Evolutionary conservation across 2,329 filamentous ascomycete species (phyloP).

Genomic region (Bimuria novae-zelandiae): DNA sequence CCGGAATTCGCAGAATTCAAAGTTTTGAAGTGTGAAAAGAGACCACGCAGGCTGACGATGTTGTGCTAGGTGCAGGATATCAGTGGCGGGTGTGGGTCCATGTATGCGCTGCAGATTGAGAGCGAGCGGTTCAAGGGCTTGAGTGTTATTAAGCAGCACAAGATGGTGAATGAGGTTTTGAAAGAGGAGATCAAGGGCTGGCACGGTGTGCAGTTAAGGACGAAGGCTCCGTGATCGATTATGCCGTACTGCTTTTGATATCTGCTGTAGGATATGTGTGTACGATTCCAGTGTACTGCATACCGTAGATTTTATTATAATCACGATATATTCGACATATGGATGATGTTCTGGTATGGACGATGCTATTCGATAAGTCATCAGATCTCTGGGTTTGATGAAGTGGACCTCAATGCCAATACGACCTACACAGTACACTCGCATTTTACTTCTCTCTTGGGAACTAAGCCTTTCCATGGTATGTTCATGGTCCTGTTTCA

Average conservation of each 20-base stretch:
- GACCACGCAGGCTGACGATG: constrained; percentile 20
- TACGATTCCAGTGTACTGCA: not conserved
- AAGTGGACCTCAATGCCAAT: no score
- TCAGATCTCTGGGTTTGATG: no score
- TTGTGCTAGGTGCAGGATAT: constrained; percentile 72
- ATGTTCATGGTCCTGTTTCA: no score
- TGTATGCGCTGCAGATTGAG: constrained; percentile 82
- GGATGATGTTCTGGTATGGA: no score
- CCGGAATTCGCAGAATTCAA: constrained; percentile 2
- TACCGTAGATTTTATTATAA: not conserved
- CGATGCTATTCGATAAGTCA: no score
- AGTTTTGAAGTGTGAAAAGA: not conserved
- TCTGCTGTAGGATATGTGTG: constrained; percentile 5
- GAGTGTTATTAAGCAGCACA: constrained; percentile 78
- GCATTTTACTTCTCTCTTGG: no score
- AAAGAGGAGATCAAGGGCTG: constrained; percentile 77
- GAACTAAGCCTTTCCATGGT: no score
- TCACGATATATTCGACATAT: no score
- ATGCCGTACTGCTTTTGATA: not conserved
- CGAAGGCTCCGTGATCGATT: constrained; percentile 54
- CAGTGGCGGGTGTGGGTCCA: constrained; percentile 81
- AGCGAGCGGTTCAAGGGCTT: constrained; percentile 72
- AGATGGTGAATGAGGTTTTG: constrained; percentile 75
- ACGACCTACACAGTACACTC: no score
- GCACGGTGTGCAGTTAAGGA: constrained; percentile 83